Base-by-base conservation (phyloP, 2,329 filamentous ascomycete species). In the Arthrobotrys megalospora region DNA sequence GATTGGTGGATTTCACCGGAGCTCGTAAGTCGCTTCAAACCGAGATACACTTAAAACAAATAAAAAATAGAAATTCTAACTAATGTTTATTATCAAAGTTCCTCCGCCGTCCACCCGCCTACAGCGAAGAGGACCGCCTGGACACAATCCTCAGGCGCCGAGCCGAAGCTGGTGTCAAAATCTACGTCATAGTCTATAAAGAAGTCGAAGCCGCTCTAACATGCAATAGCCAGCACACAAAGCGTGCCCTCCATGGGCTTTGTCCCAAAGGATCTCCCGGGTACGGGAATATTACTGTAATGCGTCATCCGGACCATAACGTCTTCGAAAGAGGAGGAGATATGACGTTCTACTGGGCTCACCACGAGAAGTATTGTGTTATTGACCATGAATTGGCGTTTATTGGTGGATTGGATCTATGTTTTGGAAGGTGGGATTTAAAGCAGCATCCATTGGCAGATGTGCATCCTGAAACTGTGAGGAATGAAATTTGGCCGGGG, bases 1-100 rank as follows among this genome's bases (percentile, higher is more conserved):
- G 96, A 98, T 83, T 99, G 95, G 96, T 98, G 96, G 96, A 86
- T 98, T 12, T 96, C 93, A 2, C 96, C 93, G 0, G 93, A 96
- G 84, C 85, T 96, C 19, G 80, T 80, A 71, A 50, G 75, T 47
- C 28, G 11, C 8, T n/a, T 47, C n/a, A 12, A 48, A 53, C 28
- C 66, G 63, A 21, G 36, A 45, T 19, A 55, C 3, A 24, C 11
- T 41, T 41, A 1, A 24, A 34, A 24, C 7, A n/a, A 34, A 36
- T 41, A 1, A 24, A 34, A 24, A 1, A n/a, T 38, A 36, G 65
- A 8, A 38, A 47, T 34, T 68, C n/a, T 19, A 12, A 6, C 7
- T 24, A 28, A 28, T 28, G 21, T 41, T 32, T 28, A 28, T 41
- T 32, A 47, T 24, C 2, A 85, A 79, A 82, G 79, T 97, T 95